Evolutionary conservation across 1,284 basidiomycete genomes (phyloP), one percentile per base, ranked within the genome.

Genomic region (Ganoderma lucidum): DNA sequence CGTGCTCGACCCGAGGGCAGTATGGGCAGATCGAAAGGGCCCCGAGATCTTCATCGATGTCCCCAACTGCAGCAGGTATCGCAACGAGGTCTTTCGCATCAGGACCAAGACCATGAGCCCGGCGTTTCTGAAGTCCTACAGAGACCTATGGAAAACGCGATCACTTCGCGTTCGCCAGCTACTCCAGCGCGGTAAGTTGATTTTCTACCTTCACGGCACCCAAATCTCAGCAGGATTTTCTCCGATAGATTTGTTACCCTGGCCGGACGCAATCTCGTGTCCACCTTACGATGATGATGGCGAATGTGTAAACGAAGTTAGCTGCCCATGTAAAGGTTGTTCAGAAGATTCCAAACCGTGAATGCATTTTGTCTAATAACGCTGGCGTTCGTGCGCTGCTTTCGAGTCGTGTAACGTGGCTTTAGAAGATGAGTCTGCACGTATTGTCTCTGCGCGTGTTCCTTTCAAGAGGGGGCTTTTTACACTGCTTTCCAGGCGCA

Each of bases 381-480:
- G 23, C 23, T 28, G 23, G 48, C 10, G 3, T 53, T 53, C 4
- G 3, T 53, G 48, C 3, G 23, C 48, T 53, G 8, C 35, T 35
- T 35, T 35, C 35, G 35, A 35, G 4, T 8, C 35, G 1, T 35
- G 35, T 35, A 35, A 35, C 8, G 8, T 35, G 35, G 35, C 8
- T 35, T 35, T 35, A 35, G 35, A 35, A 35, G 35, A 35, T 35
- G 35, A 35, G 23, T 53, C 23, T 28, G 39, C 39, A 9, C 39
- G 39, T 41, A 41, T 41, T 12, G 1, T 23, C 23, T 23, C 23
- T 23, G 23, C 23, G 23, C 23, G 23, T 23, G 85, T 96, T 2
- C 93, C 96, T 0, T 94, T 99, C 84, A 99, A 99, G 85, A 99
- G 82, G 98, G 98, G 48, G 97, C 96, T 0, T 99, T 99, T 87